Base-by-base conservation (phyloP, 164 flowering plant genomes). In the Liquidambar formosana region DNA sequence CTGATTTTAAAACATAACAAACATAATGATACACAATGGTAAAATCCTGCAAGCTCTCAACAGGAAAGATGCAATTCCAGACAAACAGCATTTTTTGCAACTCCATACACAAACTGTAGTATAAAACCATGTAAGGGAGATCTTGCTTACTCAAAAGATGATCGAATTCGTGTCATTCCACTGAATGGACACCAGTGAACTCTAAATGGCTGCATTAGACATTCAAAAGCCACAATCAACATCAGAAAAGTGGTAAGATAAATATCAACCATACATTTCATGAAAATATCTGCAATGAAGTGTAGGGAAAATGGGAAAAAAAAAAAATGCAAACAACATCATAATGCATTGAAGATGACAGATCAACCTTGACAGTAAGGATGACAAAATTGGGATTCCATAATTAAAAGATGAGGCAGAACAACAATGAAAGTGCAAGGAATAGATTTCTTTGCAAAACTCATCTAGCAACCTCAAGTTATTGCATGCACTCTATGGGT, bases 151-250 rank as follows among this genome's bases (percentile, higher is more conserved):
- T 84, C 88, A 64, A 80, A 77, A 45, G 85, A 71, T 58, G 75
- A 65, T 57, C 67, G 72, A 52, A 71, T 8, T 57, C 67, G 57
- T n/a, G 77, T 23, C 41, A 85, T 62, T 69, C 84, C 84, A 77
- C 80, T 75, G 64, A 76, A 81, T 33, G 92, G 92, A 69, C 92
- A 85, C 86, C 88, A 85, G 15, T 88, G 89, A 61, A 84, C 73
- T 68, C 84, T 77, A 77, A 78, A 67, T 60, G 84, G 83, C 91
- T 87, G 87, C 76, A 81, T 66, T 12, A 60, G 47, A 51, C 43
- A 68, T 25, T 68, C 54, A 58, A 5, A 22, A 66, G 22, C 60
- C 21, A 43, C 48, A 45, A 23, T 10, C 48, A 67, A 4, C 44
- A 67, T 67, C 19, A 23, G 8, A 41, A 16, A 60, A 19, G 46